Evolutionary conservation across 2,329 filamentous ascomycete genomes (phyloP), one percentile per base, ranked within the genome.

Genomic region (Cordyceps farinosa): DNA sequence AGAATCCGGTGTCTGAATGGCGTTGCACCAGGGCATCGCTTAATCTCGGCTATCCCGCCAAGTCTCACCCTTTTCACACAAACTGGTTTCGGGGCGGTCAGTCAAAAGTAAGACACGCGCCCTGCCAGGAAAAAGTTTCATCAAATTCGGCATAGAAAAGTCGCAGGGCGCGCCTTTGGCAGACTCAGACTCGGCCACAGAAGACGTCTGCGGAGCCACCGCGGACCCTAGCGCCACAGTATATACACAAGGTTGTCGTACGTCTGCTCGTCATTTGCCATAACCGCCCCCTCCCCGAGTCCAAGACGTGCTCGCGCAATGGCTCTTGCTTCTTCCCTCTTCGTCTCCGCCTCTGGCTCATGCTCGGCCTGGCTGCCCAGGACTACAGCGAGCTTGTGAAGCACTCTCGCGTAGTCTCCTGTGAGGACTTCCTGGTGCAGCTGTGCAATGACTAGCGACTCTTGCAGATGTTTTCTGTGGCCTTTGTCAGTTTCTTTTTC

Each of bases 391-490:
- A 55, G 52, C 13, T 55, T 55, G 53, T 45, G 15, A 11, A 56
- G 53, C 27, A 56, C 53, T 5, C 53, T 27, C 40, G 53, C 53
- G 38, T 56, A 45, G 53, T 56, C 53, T 17, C 34, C 52, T 13
- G 4, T 11, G 4, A 55, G 36, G 34, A 45, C 53, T 10, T 45
- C 5, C 27, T 34, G 11, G n/a, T 56, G 38, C 17, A 56, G 53
- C 17, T 44, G 13, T 11, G 40, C 29, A 15, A 56, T 56, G 13
- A 45, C 40, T 7, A 56, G 40, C 15, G 53, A 30, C 11, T 22
- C 15, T 29, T 45, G 15, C 27, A 45, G 53, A n/a, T 32, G 15
- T n/a, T 44, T 56, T 45, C 53, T 56, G 13, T 17, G 15, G 9
- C 15, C 17, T 6, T 22, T n/a, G 27, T 56, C 22, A 56, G 53